Percentiles rank a stretch among this genome's conserved stretches.
Conservation (phyloP, 2,329 filamentous ascomycete genomes). For the Penicillium sp. region DNA sequence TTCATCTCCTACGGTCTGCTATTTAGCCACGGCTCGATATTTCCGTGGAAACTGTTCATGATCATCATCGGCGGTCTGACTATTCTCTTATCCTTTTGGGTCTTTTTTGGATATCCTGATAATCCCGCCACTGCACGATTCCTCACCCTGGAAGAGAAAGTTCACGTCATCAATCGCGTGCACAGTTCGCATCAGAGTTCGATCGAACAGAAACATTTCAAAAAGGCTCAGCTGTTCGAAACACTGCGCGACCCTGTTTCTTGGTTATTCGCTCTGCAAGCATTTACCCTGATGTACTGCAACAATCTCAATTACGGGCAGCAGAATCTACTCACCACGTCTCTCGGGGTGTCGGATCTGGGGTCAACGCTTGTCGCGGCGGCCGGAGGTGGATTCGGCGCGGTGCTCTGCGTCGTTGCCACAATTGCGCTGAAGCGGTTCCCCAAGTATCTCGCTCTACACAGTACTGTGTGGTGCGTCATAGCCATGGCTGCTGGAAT, state of each 20-base stretch:
- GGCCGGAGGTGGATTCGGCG: constrained; percentile 39
- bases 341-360: constrained; percentile 38
- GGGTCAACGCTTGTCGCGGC: constrained; percentile 44
- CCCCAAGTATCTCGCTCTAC: constrained; percentile 35
- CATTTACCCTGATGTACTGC: constrained; percentile 26
- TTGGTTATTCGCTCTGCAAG: constrained; percentile 32
- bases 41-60: constrained; percentile 28
- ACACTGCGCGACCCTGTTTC: constrained; percentile 26
- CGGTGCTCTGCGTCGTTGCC: constrained; percentile 36
- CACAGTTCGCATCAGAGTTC: constrained; percentile 18
- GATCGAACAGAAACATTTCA: constrained; percentile 24
- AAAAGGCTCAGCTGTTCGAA: constrained; percentile 15
- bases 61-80: constrained; percentile 42
- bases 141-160: constrained; percentile 15
- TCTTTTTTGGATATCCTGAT: constrained; percentile 19
- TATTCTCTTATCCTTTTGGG: constrained; percentile 27
- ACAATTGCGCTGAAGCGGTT: constrained; percentile 31
- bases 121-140: constrained; percentile 18
- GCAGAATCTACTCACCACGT: constrained; percentile 40
- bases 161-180: constrained; percentile 15
- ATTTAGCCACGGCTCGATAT: constrained; percentile 27
- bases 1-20: constrained; percentile 47
- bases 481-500: constrained; percentile 29
- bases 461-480: constrained; percentile 33
- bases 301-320: constrained; percentile 45